These are phyloP conservation scores for Beta vulgaris DNA, from an alignment of 148 eudicot genomes.

Conservation along the genomic window DNA sequence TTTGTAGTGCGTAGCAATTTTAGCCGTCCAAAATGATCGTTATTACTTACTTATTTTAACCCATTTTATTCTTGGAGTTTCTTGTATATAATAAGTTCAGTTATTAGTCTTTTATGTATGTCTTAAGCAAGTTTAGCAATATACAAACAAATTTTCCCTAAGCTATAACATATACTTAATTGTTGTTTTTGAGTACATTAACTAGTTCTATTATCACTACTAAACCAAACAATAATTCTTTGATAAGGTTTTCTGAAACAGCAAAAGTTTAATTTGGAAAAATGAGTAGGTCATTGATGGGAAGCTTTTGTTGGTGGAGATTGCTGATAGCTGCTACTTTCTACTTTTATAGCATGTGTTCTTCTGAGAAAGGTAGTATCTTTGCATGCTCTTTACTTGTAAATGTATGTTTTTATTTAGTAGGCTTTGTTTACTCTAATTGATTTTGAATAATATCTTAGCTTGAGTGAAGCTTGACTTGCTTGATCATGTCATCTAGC, in stretches of 20 bases:
- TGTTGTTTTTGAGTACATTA: too few species aligned
- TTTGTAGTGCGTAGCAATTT: constrained; percentile 17
- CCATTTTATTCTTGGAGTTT: neutral
- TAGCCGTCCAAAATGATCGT: constrained; percentile 34
- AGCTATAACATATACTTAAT: too few species aligned
- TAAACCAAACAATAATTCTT: neutral
- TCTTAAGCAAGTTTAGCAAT: neutral
- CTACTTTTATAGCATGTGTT: constrained; percentile 31
- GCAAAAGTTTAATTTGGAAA: neutral
- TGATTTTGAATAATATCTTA: too few species aligned
- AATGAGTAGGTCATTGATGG: constrained; percentile 7
- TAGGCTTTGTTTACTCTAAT: neutral
- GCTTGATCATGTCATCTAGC: too few species aligned
- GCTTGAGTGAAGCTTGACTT: too few species aligned
- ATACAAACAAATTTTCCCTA: too few species aligned
- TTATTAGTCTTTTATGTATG: constrained; percentile 2
- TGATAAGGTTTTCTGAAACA: neutral
- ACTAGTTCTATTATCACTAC: neutral
- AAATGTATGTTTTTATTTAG: too few species aligned
- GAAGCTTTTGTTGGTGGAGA: constrained; percentile 27
- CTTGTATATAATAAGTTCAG: constrained; percentile 6
- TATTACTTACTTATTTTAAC: neutral
- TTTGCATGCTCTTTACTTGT: neutral
- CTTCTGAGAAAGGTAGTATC: constrained; percentile 48
- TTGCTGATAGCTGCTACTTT: constrained; percentile 21